Evolutionary conservation across 2,329 filamentous ascomycete species (phyloP).

Genomic region (Xylariaceae sp.): DNA sequence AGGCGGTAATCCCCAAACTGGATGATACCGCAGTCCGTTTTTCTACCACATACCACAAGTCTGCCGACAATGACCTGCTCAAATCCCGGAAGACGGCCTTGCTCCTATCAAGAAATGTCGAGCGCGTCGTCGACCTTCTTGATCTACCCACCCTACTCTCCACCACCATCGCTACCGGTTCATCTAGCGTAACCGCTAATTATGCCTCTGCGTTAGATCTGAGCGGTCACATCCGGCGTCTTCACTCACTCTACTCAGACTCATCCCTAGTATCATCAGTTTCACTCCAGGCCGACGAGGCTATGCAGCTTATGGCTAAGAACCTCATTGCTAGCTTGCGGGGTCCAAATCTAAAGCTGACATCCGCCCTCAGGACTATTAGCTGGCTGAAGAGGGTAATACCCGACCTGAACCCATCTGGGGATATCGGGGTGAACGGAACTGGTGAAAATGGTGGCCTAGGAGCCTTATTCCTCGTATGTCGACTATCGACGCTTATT

Average conservation of each 20-base stretch:
- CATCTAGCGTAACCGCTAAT: constrained; percentile 66
- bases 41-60: constrained; percentile 81
- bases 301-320: constrained; percentile 86
- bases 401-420: constrained; percentile 70
- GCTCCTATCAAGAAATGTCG: constrained; percentile 83
- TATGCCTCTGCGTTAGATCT: constrained; percentile 91
- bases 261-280: constrained; percentile 79
- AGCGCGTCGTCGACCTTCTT: constrained; percentile 87
- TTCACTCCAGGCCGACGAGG: constrained; percentile 77
- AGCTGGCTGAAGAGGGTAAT: constrained; percentile 89
- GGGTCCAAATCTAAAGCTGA: constrained; percentile 81
- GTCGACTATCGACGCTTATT: constrained; percentile 79
- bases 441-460: constrained; percentile 70
- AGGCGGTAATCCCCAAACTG: constrained; percentile 75
- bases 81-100: constrained; percentile 79
- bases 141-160: constrained; percentile 87
- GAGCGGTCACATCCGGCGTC: constrained; percentile 88
- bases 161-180: constrained; percentile 71
- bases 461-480: constrained; percentile 86
- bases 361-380: constrained; percentile 87
- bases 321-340: constrained; percentile 83
- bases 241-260: constrained; percentile 81
- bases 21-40: constrained; percentile 82
- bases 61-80: constrained; percentile 71
- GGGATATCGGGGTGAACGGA: constrained; percentile 30